Percentiles rank a stretch among this genome's conserved stretches.
Conservation (phyloP, 2,329 filamentous ascomycete genomes). For the Rachicladosporium sp. region DNA sequence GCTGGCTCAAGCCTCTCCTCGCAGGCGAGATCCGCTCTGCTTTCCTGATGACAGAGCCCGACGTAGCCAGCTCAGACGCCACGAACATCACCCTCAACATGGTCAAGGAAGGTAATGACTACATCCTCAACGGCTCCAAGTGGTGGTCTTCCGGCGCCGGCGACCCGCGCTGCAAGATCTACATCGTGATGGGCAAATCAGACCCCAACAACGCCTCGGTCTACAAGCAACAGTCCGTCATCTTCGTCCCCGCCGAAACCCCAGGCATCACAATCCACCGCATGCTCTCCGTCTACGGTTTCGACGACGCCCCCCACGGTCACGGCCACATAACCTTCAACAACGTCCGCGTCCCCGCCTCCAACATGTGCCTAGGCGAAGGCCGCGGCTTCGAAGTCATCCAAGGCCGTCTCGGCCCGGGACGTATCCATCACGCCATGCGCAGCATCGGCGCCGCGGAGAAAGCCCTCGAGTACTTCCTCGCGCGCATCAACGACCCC, state of each 20-base stretch:
- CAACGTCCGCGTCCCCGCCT: conserved; percentile 74
- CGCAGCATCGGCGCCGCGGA: conserved; percentile 83
- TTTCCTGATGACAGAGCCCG: conserved; percentile 49
- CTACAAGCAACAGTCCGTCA: conserved; percentile 86
- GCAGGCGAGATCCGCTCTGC: conserved; percentile 38
- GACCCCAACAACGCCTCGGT: conserved; percentile 61
- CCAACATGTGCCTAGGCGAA: conserved; percentile 81
- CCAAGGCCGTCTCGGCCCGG: conserved; percentile 87
- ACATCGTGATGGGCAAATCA: conserved; percentile 93
- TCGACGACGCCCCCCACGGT: conserved; percentile 95
- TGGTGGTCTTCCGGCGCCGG: conserved; percentile 98
- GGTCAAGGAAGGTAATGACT: conserved; percentile 69
- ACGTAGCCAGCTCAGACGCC: conserved; percentile 38
- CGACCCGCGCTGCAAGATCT: conserved; percentile 82
- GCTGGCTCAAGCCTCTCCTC: conserved; percentile 38
- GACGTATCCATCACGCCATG: conserved; percentile 97
- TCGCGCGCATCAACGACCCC: conserved; percentile 86
- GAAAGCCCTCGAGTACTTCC: conserved; percentile 84
- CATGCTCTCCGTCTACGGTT: conserved; percentile 89
- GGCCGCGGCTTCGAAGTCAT: conserved; percentile 97
- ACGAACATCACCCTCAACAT: conserved; percentile 54
- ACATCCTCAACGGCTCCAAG: conserved; percentile 90
- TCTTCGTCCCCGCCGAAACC: conserved; percentile 69
- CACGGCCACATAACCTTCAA: conserved; percentile 86
- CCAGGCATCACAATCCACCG: conserved; percentile 85